Percentiles rank a stretch among this genome's conserved stretches.
Evolutionary conservation across 2,329 filamentous ascomycete species (phyloP).

Genomic region (Nemania diffusa): DNA sequence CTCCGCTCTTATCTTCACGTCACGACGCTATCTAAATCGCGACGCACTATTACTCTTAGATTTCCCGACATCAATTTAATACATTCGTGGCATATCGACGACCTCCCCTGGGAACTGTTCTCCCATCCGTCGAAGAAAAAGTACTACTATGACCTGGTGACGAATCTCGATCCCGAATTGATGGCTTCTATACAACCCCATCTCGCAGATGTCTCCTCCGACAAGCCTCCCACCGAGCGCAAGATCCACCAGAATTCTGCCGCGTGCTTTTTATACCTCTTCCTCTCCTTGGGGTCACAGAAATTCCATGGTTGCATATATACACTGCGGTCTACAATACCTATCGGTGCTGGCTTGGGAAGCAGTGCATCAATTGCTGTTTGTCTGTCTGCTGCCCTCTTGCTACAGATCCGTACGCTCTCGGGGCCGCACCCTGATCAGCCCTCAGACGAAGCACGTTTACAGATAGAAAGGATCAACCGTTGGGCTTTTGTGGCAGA

Average conservation of each 20-base stretch:
- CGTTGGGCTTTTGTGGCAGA: slow-evolving; percentile 97
- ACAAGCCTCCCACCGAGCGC: slow-evolving; percentile 74
- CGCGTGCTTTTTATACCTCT: slow-evolving; percentile 89
- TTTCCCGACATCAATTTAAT: slow-evolving; percentile 91
- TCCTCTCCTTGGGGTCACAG: slow-evolving; percentile 84
- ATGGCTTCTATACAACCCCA: slow-evolving; percentile 83
- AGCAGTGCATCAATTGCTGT: slow-evolving; percentile 96
- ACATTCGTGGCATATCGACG: slow-evolving; percentile 94
- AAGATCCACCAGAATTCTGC: slow-evolving; percentile 88
- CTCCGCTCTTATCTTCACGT: slow-evolving; percentile 96
- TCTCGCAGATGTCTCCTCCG: slow-evolving; percentile 74
- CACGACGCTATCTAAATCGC: slow-evolving; percentile 91
- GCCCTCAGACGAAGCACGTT: slow-evolving; percentile 83
- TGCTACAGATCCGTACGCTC: slow-evolving; percentile 87
- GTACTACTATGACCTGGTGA: slow-evolving; percentile 91
- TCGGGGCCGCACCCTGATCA: slow-evolving; percentile 93
- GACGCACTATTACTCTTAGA: slow-evolving; percentile 84
- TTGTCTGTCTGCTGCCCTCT: slow-evolving; percentile 83
- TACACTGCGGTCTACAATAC: slow-evolving; percentile 91
- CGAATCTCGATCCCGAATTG: slow-evolving; percentile 83
- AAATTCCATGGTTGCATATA: slow-evolving; percentile 86
- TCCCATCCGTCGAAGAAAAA: slow-evolving; percentile 87
- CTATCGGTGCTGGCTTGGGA: slow-evolving; percentile 88
- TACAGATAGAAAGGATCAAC: slow-evolving; percentile 95
- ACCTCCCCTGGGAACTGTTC: slow-evolving; percentile 88